phyloP scores from a whole-genome alignment of 805 yeast genomes.

The Candida railenensis region DNA sequence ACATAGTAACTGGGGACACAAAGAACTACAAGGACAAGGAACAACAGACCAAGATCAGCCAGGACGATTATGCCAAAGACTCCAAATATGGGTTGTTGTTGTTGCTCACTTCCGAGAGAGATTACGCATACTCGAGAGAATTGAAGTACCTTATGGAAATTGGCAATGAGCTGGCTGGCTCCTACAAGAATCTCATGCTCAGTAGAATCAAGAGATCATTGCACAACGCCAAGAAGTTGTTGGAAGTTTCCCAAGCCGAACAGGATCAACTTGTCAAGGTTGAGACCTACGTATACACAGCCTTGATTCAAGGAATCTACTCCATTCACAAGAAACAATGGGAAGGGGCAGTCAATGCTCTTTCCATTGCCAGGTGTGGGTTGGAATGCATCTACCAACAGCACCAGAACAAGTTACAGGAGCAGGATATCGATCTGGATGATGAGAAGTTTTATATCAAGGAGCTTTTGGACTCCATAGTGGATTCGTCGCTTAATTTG shows the following conservation, averaged over 20 bases:
- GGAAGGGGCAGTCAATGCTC: slow-evolving; percentile 48
- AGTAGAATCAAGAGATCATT: slow-evolving; percentile 70
- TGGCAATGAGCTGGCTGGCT: slow-evolving; percentile 44
- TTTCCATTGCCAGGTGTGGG: slow-evolving; percentile 60
- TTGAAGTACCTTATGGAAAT: slow-evolving; percentile 54
- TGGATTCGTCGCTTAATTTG: slow-evolving; percentile 66
- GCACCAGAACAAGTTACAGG: slow-evolving; percentile 5
- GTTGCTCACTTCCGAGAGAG: slow-evolving; percentile 76
- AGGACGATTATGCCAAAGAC: slow-evolving; percentile 52
- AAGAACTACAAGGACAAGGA: slow-evolving; percentile 54
- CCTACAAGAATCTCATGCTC: slow-evolving; percentile 46
- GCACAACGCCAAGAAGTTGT: slow-evolving; percentile 41
- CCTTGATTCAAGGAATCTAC: slow-evolving; percentile 53
- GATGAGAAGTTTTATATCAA: slow-evolving; percentile 41
- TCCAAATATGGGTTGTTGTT: slow-evolving; percentile 54
- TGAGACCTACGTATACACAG: slow-evolving; percentile 36
- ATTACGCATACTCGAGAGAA: slow-evolving; percentile 67
- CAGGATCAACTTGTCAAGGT: slow-evolving; percentile 23
- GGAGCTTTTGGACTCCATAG: slow-evolving; percentile 55
- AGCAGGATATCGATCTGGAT: slow-evolving; percentile 23
- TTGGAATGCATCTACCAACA: slow-evolving; percentile 47
- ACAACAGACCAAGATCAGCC: slow-evolving; percentile 44
- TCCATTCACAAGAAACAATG: slow-evolving; percentile 56
- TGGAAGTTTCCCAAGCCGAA: slow-evolving; percentile 37
- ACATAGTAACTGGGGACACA: slow-evolving; percentile 65